Evolutionary conservation across 306 rosid species (phyloP), one percentile per base, ranked within the genome.

Genomic region (Albizia julibrissin): DNA sequence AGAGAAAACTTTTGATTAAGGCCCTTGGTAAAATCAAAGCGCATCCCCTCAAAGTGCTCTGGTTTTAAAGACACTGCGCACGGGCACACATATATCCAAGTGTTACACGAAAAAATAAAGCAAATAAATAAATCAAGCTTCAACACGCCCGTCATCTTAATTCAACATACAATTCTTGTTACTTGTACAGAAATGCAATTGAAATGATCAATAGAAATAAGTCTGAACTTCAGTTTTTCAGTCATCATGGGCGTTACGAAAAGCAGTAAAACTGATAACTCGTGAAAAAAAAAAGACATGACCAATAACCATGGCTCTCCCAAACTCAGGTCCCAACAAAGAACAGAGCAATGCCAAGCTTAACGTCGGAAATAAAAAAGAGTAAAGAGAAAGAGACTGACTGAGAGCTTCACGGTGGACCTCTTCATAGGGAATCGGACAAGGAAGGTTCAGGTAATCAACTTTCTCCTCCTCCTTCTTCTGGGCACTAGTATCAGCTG

Each of bases 331-430:
- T 34, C 67, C 46, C 3, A 12, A 24, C 40, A 37, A 65, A 64
- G n/a, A 18, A 11, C 29, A 43, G 4, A 33, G 22, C 76, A 79
- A 27, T 44, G 68, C 15, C 34, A 44, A 78, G 29, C 44, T 16
- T 24, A 43, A 26, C 14, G 64, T 27, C 3, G 3, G 31, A 15
- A 29, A 61, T 8, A 44, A 18, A 12, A 12, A 6, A n/a, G 14
- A n/a, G 33, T 26, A 6, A 22, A 39, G 12, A 27, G 14, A 34
- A 27, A 50, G 77, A 67, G 9, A 89, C 91, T 70, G 16, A 94
- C 99, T 92, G 92, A 92, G 87, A 72, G 99, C 94, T 94, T 96
- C 99, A 44, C 98, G 99, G 80, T 91, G 96, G 87, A 96, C 91
- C 85, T 96, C 99, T 69, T 96, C 99, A 74, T 89, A 96, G 72